Base-by-base conservation (phyloP, 202 grass and related monocot species). In the Carex sylvatica region DNA sequence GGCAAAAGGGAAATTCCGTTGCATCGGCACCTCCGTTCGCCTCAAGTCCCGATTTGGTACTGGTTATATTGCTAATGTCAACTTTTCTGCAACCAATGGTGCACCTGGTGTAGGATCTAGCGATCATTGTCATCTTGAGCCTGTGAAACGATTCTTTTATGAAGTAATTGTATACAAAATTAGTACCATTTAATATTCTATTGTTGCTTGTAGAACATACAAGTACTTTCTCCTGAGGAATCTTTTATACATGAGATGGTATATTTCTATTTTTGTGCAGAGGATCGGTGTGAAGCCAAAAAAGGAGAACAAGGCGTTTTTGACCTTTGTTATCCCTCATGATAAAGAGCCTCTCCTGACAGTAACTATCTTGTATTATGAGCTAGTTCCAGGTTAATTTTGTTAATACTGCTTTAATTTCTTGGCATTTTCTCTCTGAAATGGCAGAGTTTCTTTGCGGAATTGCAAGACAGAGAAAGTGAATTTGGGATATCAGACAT, bases 11-110 rank as follows among this genome's bases (percentile, higher is more conserved):
- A 93, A 90, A 87, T 83, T 98, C 52, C 85, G 91, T 18, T 98
- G 96, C 83, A 95, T 98, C 24, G 96, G 96, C n/a, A 95, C 96
- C 42, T 98, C 96, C 15, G 95, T 98, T 83, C 88, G 92, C 70
- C 83, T 98, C 18, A 98, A 98, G 54, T 98, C 96, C 0, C 89
- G 92, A 88, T 98, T 95, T 44, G 96, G 96, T 75, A 98, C 92
- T 5, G 96, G 96, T 60, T 98, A 95, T n/a, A 89, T 95, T 20
- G 80, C 96, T 85, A 98, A 93, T 33, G 83, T 98, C 22, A 98
- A 94, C 87, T 98, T 98, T 86, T 82, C 88, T 54, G 91, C 83
- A 55, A 91, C 89, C 83, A 82, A 70, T 80, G 65, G 58, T 26
- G 62, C 60, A 36, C 84, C 91, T 47, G 91, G 86, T 15, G 44